Percentiles rank a stretch among this genome's conserved stretches.
Conservation (phyloP, 495 filamentous ascomycete genomes). For the Penicillium robsamsonii region DNA sequence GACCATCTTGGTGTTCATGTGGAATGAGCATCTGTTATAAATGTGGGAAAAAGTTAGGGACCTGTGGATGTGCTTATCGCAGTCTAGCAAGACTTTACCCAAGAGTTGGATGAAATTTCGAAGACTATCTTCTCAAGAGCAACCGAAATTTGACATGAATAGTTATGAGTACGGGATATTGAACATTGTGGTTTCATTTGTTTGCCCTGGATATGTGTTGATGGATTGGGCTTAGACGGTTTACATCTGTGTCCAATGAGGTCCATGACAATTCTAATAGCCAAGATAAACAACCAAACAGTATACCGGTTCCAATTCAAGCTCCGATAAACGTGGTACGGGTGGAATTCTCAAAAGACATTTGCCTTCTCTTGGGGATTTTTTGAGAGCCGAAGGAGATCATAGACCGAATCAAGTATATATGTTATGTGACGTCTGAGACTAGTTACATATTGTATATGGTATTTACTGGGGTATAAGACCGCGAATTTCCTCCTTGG, state of each 20-base stretch:
- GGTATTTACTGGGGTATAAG: background rate
- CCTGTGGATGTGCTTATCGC: background rate
- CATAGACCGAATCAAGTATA: background rate
- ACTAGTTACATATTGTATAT: background rate
- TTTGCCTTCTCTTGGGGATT: too few relatives aligned
- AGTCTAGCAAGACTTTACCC: background rate
- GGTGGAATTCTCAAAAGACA: too few relatives aligned
- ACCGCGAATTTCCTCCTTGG: conserved; percentile 25
- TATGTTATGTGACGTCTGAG: background rate
- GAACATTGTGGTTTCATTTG: background rate
- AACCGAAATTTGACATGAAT: background rate
- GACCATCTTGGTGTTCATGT: too few relatives aligned
- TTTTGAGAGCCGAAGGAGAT: too few relatives aligned
- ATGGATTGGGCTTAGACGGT: background rate
- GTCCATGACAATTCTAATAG: background rate
- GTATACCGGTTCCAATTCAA: too few relatives aligned
- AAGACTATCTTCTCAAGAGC: background rate
- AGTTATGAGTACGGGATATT: background rate
- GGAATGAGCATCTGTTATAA: too few relatives aligned
- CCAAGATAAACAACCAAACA: too few relatives aligned
- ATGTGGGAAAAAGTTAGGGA: too few relatives aligned
- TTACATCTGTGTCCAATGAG: background rate
- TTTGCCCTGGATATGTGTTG: background rate
- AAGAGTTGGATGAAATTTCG: background rate
- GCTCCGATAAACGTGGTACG: too few relatives aligned